These are phyloP conservation scores for Phytopythium montanum DNA, from an alignment of 352 stramenopile genomes.

Conservation along the genomic window DNA sequence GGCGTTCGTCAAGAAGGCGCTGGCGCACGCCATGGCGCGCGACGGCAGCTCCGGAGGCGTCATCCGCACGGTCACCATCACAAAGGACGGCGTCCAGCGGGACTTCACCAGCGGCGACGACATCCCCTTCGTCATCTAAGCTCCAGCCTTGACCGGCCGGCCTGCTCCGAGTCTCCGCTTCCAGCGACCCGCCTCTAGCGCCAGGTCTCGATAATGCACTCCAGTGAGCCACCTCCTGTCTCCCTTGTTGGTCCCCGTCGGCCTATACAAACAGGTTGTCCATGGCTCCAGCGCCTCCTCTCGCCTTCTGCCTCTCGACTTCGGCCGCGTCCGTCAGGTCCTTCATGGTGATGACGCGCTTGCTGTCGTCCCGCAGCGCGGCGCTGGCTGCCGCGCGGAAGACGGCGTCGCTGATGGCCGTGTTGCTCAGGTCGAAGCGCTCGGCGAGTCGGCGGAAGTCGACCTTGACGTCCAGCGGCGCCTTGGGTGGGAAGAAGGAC, in stretches of 20 bases:
- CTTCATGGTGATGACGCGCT: slow-evolving; percentile 76
- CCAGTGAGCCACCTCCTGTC: background rate
- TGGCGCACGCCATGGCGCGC: slow-evolving; percentile 97
- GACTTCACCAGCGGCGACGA: slow-evolving; percentile 92
- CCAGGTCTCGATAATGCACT: background rate
- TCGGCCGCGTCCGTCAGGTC: slow-evolving; percentile 69
- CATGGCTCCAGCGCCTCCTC: slow-evolving; percentile 56
- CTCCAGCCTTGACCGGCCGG: no score
- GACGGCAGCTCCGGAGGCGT: slow-evolving; percentile 98
- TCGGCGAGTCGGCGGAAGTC: slow-evolving; percentile 72
- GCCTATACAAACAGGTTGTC: slow-evolving; percentile 80
- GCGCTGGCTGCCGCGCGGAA: slow-evolving; percentile 76
- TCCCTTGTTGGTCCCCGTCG: slow-evolving; percentile 16
- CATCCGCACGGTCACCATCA: slow-evolving; percentile 96
- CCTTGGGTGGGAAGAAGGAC: slow-evolving; percentile 69
- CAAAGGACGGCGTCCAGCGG: slow-evolving; percentile 86
- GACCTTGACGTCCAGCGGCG: slow-evolving; percentile 54
- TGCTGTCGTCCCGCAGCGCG: slow-evolving; percentile 52
- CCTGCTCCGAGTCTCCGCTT: background rate
- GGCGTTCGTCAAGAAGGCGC: slow-evolving; percentile 93
- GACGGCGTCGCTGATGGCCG: slow-evolving; percentile 77
- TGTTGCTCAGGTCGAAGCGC: slow-evolving; percentile 74
- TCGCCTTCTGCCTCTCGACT: slow-evolving; percentile 68
- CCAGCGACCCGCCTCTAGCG: background rate
- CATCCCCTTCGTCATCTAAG: slow-evolving; percentile 86